Evolutionary conservation across 345 rosid species (phyloP).

Genomic region (Populus alba): DNA sequence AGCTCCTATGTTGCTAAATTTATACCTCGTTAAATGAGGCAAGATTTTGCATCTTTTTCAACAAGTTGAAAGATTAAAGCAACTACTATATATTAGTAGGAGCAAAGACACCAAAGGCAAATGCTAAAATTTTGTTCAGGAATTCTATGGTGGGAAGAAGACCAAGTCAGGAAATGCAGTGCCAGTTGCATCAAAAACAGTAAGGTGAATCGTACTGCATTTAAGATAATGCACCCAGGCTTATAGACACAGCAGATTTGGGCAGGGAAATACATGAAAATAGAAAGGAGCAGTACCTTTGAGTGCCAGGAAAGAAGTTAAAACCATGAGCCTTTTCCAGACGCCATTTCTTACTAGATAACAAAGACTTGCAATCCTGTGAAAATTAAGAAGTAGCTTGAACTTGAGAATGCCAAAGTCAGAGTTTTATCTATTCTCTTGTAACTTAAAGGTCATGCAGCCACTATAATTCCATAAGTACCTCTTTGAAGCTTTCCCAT

Average conservation of each 20-base stretch:
- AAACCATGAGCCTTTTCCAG: constrained; percentile 86
- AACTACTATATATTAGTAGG: background rate
- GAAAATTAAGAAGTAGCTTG: background rate
- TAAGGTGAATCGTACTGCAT: background rate
- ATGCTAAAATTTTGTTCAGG: too few species aligned
- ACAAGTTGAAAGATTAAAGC: background rate
- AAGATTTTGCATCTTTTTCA: background rate
- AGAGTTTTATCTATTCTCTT: too few species aligned
- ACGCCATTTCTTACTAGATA: constrained; percentile 65
- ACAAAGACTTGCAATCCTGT: constrained; percentile 79
- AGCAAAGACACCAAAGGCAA: background rate
- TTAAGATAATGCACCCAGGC: background rate
- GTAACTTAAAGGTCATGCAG: background rate
- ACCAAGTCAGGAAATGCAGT: background rate
- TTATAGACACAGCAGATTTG: too few species aligned
- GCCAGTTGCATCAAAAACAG: background rate
- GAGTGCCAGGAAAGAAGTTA: constrained; percentile 93
- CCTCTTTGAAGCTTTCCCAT: constrained; percentile 98
- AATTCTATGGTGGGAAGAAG: too few species aligned
- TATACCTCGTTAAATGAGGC: background rate
- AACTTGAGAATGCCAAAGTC: background rate
- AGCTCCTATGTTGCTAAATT: background rate
- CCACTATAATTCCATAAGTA: constrained; percentile 22
- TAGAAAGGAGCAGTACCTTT: constrained; percentile 47
- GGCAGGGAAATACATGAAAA: background rate